Evolutionary conservation across 1,284 basidiomycete genomes (phyloP), one percentile per base, ranked within the genome.

Genomic region (Puccinia novopanici): DNA sequence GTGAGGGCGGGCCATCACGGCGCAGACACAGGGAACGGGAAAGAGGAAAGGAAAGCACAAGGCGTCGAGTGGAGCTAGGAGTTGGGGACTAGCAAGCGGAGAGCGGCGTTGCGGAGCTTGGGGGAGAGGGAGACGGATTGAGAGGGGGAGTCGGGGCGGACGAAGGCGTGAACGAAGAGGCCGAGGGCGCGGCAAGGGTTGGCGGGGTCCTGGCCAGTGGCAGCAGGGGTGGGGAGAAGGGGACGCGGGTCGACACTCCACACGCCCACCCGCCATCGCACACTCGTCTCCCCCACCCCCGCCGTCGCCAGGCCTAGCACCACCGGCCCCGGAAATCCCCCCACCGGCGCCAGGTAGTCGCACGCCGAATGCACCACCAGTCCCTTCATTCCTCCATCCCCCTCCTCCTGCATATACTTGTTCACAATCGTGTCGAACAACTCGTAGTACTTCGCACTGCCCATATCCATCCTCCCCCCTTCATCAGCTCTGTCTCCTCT

Each of bases 361-460:
- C 75, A 78, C 24, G 45, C 52, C n/a, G 75, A 78, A 70, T 55
- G 52, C 27, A 78, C 75, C n/a, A 78, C 75, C 42, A 78, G 50
- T 17, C 63, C 75, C 30, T 70, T 70, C 52, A 50, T n/a, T 27
- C 59, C 37, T 40, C 70, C 75, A 10, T 37, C 13, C 27, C 75
- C 50, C 40, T 76, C 59, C n/a, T 76, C 75, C 45, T 45, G 42
- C 1, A 78, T 50, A 13, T 37, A 78, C n/a, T 55, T 55, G 52
- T 78, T 78, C 0, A 70, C 65, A 17, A 70, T 70, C 65, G 75
- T 78, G 27, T 78, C 75, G 34, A 78, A 78, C 30, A 78, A 42
- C 40, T 78, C 63, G 52, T 78, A 78, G 54, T 78, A 78, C 24
- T 78, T 67, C 12, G 65, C 63, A 22, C 75, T 78, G n/a, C 22